A percentile compares a stretch with the other conserved stretches of the same genome.
Evolutionary conservation across 176 grass and related monocot genomes (phyloP).

Genomic region (sorghum (Sorghum bicolor)): Sorghum_bicolor_NCBIv3 NC_012872.2:4229501-4230000

Average conservation of each 20-base stretch:
- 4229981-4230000: constrained; percentile 40
- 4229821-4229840: neutral
- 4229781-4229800: neutral
- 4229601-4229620: constrained; percentile 49
- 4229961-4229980: constrained; percentile 70
- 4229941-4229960: constrained; percentile 83
- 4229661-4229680: constrained; percentile 65
- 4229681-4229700: constrained; percentile 97
- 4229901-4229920: constrained; percentile 78
- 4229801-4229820: neutral
- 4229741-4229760: neutral
- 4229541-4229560: neutral
- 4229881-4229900: constrained; percentile 74
- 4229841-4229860: neutral
- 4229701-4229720: constrained; percentile 90
- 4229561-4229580: neutral
- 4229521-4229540: neutral
- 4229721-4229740: constrained; percentile 21
- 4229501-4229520: neutral
- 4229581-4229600: constrained; percentile 91
- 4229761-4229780: neutral
- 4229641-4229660: constrained; percentile 50
- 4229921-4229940: constrained; percentile 94
- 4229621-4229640: constrained; percentile 49
- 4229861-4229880: neutral